phyloP scores from a whole-genome alignment of 2,329 filamentous ascomycete species.

The Pestalotiopsis sp. region DNA sequence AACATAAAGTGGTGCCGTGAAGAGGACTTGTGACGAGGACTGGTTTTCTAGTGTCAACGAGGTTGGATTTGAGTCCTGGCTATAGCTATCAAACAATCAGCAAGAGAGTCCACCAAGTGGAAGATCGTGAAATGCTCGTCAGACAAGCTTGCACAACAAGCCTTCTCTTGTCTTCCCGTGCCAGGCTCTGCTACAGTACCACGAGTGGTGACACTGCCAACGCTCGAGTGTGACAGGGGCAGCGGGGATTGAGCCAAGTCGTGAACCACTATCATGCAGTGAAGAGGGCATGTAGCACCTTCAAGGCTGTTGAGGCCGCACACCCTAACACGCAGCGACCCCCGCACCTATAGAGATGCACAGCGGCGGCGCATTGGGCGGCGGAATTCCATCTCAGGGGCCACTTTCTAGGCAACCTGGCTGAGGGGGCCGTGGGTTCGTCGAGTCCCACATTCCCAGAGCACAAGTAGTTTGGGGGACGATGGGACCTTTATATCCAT shows the following conservation, averaged over 20 bases:
- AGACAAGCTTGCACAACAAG: conserved; percentile 34
- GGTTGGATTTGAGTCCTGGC: conserved; percentile 53
- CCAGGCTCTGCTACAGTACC: conserved; percentile 30
- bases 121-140: conserved; percentile 27
- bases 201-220: conserved; percentile 47
- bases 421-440: neutral
- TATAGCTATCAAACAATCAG: conserved; percentile 50
- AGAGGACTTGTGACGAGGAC: conserved; percentile 53
- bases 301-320: conserved; percentile 32
- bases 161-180: conserved; percentile 36
- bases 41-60: conserved; percentile 56
- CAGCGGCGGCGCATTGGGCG: conserved; percentile 21
- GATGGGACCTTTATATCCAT: neutral
- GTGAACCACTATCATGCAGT: conserved; percentile 36
- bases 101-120: conserved; percentile 25
- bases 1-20: conserved; percentile 48
- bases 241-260: conserved; percentile 42
- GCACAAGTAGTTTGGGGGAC: neutral
- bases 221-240: conserved; percentile 43
- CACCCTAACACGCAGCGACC: conserved; percentile 33
- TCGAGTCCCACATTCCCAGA: neutral
- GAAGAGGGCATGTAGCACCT: conserved; percentile 34
- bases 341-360: conserved; percentile 24
- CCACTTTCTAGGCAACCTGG: conserved; percentile 25
- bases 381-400: conserved; percentile 22